These are phyloP conservation scores for Teratosphaeria viscida DNA, from an alignment of 2,329 filamentous ascomycete genomes.

Conservation along the genomic window DNA sequence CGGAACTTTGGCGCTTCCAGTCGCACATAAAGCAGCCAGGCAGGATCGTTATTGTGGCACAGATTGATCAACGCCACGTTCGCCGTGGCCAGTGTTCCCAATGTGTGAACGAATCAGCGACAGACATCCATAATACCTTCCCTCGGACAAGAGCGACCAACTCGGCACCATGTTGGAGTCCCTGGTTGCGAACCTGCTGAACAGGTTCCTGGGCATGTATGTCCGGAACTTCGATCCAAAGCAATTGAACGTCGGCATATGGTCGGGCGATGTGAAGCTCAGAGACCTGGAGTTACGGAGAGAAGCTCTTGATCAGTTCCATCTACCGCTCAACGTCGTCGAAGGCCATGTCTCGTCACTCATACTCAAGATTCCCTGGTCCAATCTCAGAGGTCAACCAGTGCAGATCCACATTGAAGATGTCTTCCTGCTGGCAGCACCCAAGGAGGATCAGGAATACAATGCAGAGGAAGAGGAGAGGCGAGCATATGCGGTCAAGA, in stretches of 20 bases:
- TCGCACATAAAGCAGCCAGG: background rate
- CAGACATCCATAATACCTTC: background rate
- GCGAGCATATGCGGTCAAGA: slow-evolving; percentile 82
- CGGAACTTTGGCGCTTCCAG: background rate
- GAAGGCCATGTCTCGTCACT: slow-evolving; percentile 89
- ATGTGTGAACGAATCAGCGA: background rate
- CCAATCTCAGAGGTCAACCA: slow-evolving; percentile 85
- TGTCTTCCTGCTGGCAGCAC: slow-evolving; percentile 89
- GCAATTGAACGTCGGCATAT: slow-evolving; percentile 97
- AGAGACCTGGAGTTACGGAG: slow-evolving; percentile 82
- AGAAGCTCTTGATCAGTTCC: slow-evolving; percentile 94
- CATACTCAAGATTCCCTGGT: slow-evolving; percentile 92
- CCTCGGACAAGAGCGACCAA: background rate
- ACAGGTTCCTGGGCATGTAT: slow-evolving; percentile 99
- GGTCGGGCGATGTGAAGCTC: slow-evolving; percentile 96
- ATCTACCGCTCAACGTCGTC: slow-evolving; percentile 89
- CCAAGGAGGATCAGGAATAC: slow-evolving; percentile 89
- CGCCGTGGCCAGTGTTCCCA: background rate
- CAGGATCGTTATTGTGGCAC: background rate
- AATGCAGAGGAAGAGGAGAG: slow-evolving; percentile 85
- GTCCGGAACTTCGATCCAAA: slow-evolving; percentile 98
- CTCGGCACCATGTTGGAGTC: slow-evolving; percentile 75
- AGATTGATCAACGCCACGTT: background rate
- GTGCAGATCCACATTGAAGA: slow-evolving; percentile 94
- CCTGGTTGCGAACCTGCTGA: slow-evolving; percentile 90